A percentile compares a stretch with the other conserved stretches of the same genome.
phyloP scores from a whole-genome alignment of 1,139 yeast genomes.

The Saccharomyces hybrid region DNA sequence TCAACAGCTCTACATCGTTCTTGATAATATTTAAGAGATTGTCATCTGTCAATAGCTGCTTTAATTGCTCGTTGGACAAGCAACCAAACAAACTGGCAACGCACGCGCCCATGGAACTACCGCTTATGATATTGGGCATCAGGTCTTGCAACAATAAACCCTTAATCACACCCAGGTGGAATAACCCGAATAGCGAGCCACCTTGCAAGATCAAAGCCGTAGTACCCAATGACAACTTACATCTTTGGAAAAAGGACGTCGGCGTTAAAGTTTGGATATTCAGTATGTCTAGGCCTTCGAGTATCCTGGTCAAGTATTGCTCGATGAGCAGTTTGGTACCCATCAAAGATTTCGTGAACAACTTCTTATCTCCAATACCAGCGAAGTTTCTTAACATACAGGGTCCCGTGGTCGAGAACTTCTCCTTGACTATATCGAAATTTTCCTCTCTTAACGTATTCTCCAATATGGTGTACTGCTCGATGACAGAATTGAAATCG shows the following conservation, averaged over 20 bases:
- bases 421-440: constrained; percentile 51
- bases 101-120: constrained; percentile 90
- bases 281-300: constrained; percentile 55
- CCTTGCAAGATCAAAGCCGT: constrained; percentile 90
- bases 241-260: constrained; percentile 81
- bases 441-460: constrained; percentile 62
- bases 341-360: constrained; percentile 73
- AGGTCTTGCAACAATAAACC: constrained; percentile 67
- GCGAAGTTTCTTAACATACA: constrained; percentile 76
- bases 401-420: constrained; percentile 66
- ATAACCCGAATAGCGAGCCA: constrained; percentile 86
- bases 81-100: constrained; percentile 83
- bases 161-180: constrained; percentile 87
- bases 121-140: constrained; percentile 78
- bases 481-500: constrained; percentile 76
- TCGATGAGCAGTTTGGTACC: constrained; percentile 88
- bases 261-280: constrained; percentile 42
- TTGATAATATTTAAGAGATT: constrained; percentile 36
- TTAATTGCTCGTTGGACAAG: constrained; percentile 37
- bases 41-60: constrained; percentile 24
- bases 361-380: constrained; percentile 71
- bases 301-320: constrained; percentile 72
- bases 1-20: constrained; percentile 32
- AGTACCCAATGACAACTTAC: constrained; percentile 82
- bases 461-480: constrained; percentile 55